Base-by-base conservation (phyloP, 2,329 filamentous ascomycete genomes). In the Bipolaris oryzae region DNA sequence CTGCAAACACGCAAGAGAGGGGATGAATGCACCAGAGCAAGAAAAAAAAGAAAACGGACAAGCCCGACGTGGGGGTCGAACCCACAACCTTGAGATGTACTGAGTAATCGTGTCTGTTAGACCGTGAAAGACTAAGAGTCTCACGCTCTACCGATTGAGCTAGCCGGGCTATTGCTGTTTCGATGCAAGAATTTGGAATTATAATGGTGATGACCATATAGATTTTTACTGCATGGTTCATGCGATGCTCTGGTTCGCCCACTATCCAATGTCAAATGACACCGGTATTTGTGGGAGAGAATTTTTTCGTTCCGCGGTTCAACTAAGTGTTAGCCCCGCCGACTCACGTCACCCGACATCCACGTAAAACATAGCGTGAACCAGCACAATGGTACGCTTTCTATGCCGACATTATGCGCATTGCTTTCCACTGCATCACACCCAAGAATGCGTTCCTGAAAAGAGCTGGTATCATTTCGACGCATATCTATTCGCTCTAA, bases 71-170 rank as follows among this genome's bases (percentile, higher is more conserved):
- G 28, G 28, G 28, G 28, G 28, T 31, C 28, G 28, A 31, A 31
- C 28, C 28, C 28, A 31, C 28, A 31, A 37, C 44, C 43, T 47
- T 47, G 44, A 47, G 44, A 47, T 47, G 23, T 42, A 23, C 39
- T 23, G 25, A 47, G 16, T 20, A 47, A 47, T 47, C 44, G 44
- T 23, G 44, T 47, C 44, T 47, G 20, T 37, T 47, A 47, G 44
- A 20, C 16, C 44, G 44, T 47, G 44, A 62, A 38, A 33, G 20
- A 35, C 56, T 76, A 75, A 76, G 74, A 76, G 74, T 75, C 73
- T 75, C 68, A 76, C 72, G 74, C 74, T 74, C 73, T 76, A 76
- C 73, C 74, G 73, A 76, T 76, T 75, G 70, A 72, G 51, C 47
- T 55, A 58, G 44, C 52, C 46, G 42, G 47, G 56, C 51, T 15